A percentile compares a stretch with the other conserved stretches of the same genome.
These are phyloP conservation scores for Taphrina wiesneri DNA, from an alignment of 1,139 yeast genomes.

Conservation along the genomic window DNA sequence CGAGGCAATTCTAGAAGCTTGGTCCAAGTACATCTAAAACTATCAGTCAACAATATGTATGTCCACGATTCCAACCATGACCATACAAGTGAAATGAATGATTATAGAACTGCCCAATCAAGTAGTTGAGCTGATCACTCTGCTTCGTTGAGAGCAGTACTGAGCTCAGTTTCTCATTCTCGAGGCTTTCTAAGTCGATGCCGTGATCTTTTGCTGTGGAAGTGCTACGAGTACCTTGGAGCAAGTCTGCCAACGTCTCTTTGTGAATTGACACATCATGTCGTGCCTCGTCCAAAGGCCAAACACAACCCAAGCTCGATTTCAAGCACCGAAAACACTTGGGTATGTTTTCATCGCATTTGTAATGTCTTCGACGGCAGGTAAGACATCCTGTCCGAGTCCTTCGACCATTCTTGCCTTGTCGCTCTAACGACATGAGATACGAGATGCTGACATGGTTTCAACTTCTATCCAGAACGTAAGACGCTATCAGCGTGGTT, in stretches of 20 bases:
- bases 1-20: constrained; percentile 17
- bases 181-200: background rate
- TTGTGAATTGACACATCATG: background rate
- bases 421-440: background rate
- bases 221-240: background rate
- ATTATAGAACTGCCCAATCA: background rate
- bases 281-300: background rate
- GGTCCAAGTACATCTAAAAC: constrained; percentile 15
- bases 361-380: constrained; percentile 27
- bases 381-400: background rate
- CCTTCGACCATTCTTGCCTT: background rate
- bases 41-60: background rate
- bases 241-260: background rate
- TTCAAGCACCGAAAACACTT: background rate
- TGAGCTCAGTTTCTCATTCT: background rate
- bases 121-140: background rate
- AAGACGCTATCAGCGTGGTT: too few species aligned
- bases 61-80: background rate
- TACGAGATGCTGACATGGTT: too few species aligned
- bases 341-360: background rate
- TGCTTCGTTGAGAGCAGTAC: background rate
- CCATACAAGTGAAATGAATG: background rate
- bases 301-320: background rate
- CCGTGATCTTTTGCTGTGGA: background rate
- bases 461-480: too few species aligned